Conservation (phyloP, 495 filamentous ascomycete genomes). For the Trichoderma orchidacearum region DNA sequence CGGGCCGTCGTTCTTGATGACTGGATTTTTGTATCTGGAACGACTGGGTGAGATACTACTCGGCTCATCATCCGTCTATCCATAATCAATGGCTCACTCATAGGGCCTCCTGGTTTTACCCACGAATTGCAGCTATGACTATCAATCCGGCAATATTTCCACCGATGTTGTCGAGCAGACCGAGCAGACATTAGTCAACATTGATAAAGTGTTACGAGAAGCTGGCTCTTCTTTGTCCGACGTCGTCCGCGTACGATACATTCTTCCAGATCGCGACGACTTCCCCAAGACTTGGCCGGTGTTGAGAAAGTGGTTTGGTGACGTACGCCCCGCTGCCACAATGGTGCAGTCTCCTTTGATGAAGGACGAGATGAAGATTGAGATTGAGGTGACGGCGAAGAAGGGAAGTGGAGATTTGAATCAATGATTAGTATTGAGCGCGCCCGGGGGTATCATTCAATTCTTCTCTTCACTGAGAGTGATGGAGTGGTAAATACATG, state of each 20-base stretch:
- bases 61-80: too few species aligned
- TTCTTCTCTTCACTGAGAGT: too few species aligned
- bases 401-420: neutral
- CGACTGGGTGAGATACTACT: conserved; percentile 19
- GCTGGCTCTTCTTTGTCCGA: conserved; percentile 16
- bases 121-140: conserved; percentile 18
- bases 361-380: conserved; percentile 27
- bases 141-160: conserved; percentile 17
- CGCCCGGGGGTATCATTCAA: too few species aligned
- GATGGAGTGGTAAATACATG: too few species aligned
- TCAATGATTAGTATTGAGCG: too few species aligned
- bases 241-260: conserved; percentile 24
- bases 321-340: conserved; percentile 23
- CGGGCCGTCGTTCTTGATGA: conserved; percentile 23
- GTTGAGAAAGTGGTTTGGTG: conserved; percentile 20
- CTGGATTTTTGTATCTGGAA: conserved; percentile 25
- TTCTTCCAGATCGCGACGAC: conserved; percentile 18
- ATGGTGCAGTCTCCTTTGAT: conserved; percentile 26
- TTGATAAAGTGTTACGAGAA: conserved; percentile 16
- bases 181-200: conserved; percentile 20
- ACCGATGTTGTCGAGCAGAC: conserved; percentile 18
- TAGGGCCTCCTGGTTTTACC: neutral
- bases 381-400: conserved; percentile 26
- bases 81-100: too few species aligned
- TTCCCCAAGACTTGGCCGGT: conserved; percentile 20